These are phyloP conservation scores for Phytopythium chamaehyphon DNA, from an alignment of 352 stramenopile species.

Conservation along the genomic window DNA sequence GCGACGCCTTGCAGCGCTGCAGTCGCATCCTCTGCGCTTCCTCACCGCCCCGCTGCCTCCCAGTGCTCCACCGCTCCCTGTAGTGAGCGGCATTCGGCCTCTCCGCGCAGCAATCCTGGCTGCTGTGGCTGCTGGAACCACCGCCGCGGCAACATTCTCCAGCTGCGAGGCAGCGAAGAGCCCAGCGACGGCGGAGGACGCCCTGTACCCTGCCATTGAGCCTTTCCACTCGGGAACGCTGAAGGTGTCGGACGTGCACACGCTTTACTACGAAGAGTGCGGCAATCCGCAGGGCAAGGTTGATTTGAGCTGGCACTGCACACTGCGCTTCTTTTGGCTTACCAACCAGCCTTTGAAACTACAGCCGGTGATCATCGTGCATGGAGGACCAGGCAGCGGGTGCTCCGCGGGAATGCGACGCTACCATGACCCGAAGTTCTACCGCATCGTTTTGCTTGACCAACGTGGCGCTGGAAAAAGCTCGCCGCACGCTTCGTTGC, in stretches of 20 bases:
- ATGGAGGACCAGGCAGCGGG: constrained; percentile 88
- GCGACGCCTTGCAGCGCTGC: no score
- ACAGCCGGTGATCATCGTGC: constrained; percentile 84
- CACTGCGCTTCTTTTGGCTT: no score
- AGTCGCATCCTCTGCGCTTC: no score
- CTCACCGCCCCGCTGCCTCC: no score
- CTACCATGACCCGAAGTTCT: constrained; percentile 91
- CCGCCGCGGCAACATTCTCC: background rate
- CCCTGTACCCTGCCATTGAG: constrained; percentile 65
- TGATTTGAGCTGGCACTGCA: constrained; percentile 3
- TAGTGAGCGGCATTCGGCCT: no score
- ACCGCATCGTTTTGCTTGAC: constrained; percentile 92
- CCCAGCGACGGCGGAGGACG: constrained; percentile 27
- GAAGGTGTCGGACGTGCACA: constrained; percentile 68
- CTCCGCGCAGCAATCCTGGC: no score
- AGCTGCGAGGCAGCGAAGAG: background rate
- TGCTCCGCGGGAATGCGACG: constrained; percentile 79
- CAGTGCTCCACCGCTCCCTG: no score
- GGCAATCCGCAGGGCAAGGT: constrained; percentile 64
- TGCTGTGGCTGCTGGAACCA: constrained; percentile 1
- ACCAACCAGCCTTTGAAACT: background rate
- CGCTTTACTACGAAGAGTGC: constrained; percentile 86
- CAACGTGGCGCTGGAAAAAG: constrained; percentile 90
- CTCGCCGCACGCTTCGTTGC: constrained; percentile 76
- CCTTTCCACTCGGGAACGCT: constrained; percentile 67